phyloP scores from a whole-genome alignment of 2,329 filamentous ascomycete genomes.

The Pseudovirgaria hyperparasitica region DNA sequence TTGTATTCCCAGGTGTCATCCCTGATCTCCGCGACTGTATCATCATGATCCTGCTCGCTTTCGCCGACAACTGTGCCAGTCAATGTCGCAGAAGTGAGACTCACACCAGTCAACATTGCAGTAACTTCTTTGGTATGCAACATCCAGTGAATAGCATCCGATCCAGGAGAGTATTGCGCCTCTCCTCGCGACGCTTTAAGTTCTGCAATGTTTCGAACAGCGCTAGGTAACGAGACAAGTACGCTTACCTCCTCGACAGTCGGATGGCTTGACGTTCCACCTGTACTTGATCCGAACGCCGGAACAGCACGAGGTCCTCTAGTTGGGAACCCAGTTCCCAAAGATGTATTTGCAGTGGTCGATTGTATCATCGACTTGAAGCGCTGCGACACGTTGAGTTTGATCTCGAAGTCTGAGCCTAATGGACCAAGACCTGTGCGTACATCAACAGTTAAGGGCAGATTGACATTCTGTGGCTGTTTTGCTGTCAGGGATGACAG shows the following conservation, averaged over 20 bases:
- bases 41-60: slow-evolving; percentile 30
- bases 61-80: slow-evolving; percentile 67
- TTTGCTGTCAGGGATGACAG: slow-evolving; percentile 18
- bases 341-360: slow-evolving; percentile 17
- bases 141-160: slow-evolving; percentile 67
- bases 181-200: slow-evolving; percentile 70
- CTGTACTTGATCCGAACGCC: slow-evolving; percentile 17
- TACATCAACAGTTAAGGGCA: slow-evolving; percentile 73
- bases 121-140: slow-evolving; percentile 66
- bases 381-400: slow-evolving; percentile 52
- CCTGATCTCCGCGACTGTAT: slow-evolving; percentile 8
- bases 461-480: slow-evolving; percentile 50
- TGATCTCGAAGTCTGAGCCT: slow-evolving; percentile 81
- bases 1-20: slow-evolving; percentile 17
- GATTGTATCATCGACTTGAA: slow-evolving; percentile 16
- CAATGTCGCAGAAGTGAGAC: slow-evolving; percentile 57
- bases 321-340: slow-evolving; percentile 23
- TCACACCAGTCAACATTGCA: slow-evolving; percentile 29
- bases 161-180: slow-evolving; percentile 64
- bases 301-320: slow-evolving; percentile 17
- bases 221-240: slow-evolving; percentile 63
- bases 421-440: slow-evolving; percentile 62
- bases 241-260: slow-evolving; percentile 64
- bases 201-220: slow-evolving; percentile 73
- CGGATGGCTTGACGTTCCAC: slow-evolving; percentile 24